Base-by-base conservation (phyloP, 2,329 filamentous ascomycete species). In the Fusarium musae region DNA sequence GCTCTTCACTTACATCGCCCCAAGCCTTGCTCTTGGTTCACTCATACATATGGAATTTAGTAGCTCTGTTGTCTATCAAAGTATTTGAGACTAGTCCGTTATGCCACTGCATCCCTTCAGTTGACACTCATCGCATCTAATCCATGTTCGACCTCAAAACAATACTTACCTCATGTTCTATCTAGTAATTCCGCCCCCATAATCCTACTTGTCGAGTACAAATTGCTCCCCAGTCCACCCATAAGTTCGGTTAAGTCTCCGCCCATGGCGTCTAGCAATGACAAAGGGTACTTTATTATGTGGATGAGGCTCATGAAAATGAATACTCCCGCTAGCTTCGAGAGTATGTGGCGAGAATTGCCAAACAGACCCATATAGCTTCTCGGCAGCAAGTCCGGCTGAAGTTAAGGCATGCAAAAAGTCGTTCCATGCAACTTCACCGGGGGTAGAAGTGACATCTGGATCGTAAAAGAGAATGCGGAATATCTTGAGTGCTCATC, bases 201-300 rank as follows among this genome's bases (percentile, higher is more conserved):
- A 17, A 23, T 26, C 13, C 32, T 19, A 53, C 3, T 59, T 37
- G 1, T 63, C 70, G 42, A 75, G 42, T 7, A 78, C 71, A 79
- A 90, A 89, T 81, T 84, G 86, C 0, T 71, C 79, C 0, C 82
- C 82, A 66, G 67, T 21, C 87, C 87, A 90, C 2, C 86, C 87
- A 79, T 87, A 91, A 0, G 83, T 81, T 50, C 3, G 19, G 26
- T 40, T 17, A 28, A 54, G 34, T 5, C 50, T 54, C 21, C 34
- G 34, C 6, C 34, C 34, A 54, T 13, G 32, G 50, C 34, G 50
- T 9, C 32, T 40, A 40, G 50, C 34, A 8, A 13, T 54, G 23
- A 40, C 1, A 28, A 7, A 54, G 8, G 23, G 50, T 9, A 28
- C 34, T 28, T 28, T 40, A 17, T 12, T 39, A 21, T 54, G 34